Evolutionary conservation across 352 stramenopile species (phyloP).

Genomic region (Globisporangium radiosum): DNA sequence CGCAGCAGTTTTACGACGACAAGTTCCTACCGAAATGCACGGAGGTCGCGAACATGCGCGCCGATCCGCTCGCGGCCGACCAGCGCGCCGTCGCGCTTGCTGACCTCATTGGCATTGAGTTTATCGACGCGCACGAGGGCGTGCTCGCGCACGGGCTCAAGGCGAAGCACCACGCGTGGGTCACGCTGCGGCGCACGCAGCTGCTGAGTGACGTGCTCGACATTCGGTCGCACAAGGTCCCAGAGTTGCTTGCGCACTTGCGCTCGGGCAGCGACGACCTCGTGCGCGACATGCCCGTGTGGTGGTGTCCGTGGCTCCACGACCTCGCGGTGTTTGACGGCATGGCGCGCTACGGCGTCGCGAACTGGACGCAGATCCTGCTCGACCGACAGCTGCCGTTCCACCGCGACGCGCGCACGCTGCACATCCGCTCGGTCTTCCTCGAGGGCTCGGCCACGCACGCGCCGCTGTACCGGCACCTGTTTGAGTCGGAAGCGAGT

Average conservation of each 20-base stretch:
- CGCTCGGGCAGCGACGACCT: conserved; percentile 52
- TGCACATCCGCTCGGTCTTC: conserved; percentile 69
- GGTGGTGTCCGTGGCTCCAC: conserved; percentile 88
- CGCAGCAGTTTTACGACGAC: conserved; percentile 59
- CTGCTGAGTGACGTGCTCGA: conserved; percentile 65
- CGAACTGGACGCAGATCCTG: conserved; percentile 61
- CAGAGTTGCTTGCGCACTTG: conserved; percentile 39
- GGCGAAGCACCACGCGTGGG: conserved; percentile 77
- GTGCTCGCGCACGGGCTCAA: conserved; percentile 80
- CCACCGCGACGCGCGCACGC: conserved; percentile 54
- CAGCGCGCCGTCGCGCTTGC: conserved; percentile 66
- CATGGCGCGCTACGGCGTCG: conserved; percentile 74
- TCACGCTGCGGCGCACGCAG: conserved; percentile 71
- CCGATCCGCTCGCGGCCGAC: conserved; percentile 68
- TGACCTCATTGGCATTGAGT: conserved; percentile 81
- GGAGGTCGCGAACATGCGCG: conserved; percentile 75
- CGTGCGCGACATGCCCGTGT: conserved; percentile 76
- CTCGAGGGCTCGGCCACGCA: conserved; percentile 52
- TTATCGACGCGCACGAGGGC: conserved; percentile 80
- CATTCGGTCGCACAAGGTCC: conserved; percentile 36
- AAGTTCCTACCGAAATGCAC: conserved; percentile 70
- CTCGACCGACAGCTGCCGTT: conserved; percentile 71
- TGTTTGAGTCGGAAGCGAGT: conserved; percentile 37
- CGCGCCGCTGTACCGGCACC: conserved; percentile 51
- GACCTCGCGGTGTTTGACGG: conserved; percentile 72